Evolutionary conservation across 83 land plant species (phyloP), one percentile per base, ranked within the genome.

Genomic region (Isoetes engelmannii): DNA sequence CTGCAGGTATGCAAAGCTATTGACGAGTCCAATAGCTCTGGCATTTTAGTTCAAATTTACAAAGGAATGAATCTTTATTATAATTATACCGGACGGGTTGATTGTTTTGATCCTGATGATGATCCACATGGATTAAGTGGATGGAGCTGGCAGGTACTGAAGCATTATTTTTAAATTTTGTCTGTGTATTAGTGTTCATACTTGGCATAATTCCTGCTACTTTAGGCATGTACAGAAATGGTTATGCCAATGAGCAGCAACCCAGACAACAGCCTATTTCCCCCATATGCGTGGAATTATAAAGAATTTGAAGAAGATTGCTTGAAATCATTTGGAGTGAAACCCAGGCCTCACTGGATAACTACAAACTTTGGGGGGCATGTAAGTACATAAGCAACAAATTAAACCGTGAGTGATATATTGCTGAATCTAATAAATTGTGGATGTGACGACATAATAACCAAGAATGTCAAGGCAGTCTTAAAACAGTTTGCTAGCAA

Each of bases 161-260:
- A 2, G 5, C 1, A 18, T 59, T 46, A 10, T 60, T 45, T 45
- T 57, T 45, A 54, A 47, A 42, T 60, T 6, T 69, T 48, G 8
- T 50, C 6, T 57, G 13, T 42, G 20, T 49, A 37, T 46, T 7
- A 41, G 70, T 19, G 9, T 49, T 44, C 41, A 17, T 12, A 20
- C 44, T 70, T 13, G 46, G 54, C 56, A 8, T 44, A 12, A 50
- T 48, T 51, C 15, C 37, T 28, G 37, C 37, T 28, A 28, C 37
- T 65, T 15, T 72, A 94, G 98, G 89, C 97, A 17, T 94, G 98
- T 67, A 88, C 98, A 51, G 98, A 94, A 79, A 94, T 94, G 98
- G 93, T 94, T 18, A 94, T 90, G 97, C 98, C 98, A 43, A 83
- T 88, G 85, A 77, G 92, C 54, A 77, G 86, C 70, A 80, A 85